Evolutionary conservation across 1,284 basidiomycete species (phyloP).

Genomic region (Ceratobasidium sp.): DNA sequence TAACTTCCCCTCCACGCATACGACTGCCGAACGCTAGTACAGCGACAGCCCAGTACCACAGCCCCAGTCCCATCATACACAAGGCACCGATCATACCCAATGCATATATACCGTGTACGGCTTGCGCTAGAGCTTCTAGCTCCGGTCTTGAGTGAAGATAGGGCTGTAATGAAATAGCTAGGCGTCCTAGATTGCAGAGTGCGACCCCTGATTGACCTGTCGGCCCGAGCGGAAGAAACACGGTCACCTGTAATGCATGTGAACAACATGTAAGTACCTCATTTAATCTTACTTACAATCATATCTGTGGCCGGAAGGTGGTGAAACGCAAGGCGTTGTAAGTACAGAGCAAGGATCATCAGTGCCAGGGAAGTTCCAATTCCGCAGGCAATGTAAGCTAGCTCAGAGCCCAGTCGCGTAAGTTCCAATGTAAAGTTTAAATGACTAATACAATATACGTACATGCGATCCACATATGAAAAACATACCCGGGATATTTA

Average conservation of each 20-base stretch:
- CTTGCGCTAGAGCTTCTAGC: slow-evolving; percentile 2
- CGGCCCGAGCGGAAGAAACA: slow-evolving; percentile 32
- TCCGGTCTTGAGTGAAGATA: slow-evolving; percentile 22
- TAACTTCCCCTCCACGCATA: slow-evolving; percentile 36
- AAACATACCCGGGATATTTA: slow-evolving; percentile 35
- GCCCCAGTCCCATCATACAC: slow-evolving; percentile 36
- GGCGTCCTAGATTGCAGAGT: slow-evolving; percentile 30
- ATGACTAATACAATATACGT: not conserved
- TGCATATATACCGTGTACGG: slow-evolving; percentile 18
- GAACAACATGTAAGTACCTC: not conserved
- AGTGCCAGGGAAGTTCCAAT: slow-evolving; percentile 37
- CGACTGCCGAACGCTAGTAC: slow-evolving; percentile 30
- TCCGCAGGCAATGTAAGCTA: slow-evolving; percentile 36
- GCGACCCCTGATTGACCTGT: slow-evolving; percentile 36
- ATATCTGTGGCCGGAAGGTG: slow-evolving; percentile 37
- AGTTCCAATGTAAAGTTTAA: not conserved
- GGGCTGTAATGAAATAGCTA: slow-evolving; percentile 22
- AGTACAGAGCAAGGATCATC: slow-evolving; percentile 36
- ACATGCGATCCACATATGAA: slow-evolving; percentile 40
- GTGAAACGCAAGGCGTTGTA: slow-evolving; percentile 40
- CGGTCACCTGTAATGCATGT: slow-evolving; percentile 27
- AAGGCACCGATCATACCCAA: slow-evolving; percentile 32
- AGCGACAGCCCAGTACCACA: slow-evolving; percentile 39
- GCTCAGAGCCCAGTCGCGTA: not conserved
- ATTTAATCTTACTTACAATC: slow-evolving; percentile 12